Conservation (phyloP, 2,329 filamentous ascomycete genomes). For the Tolypocladium sp. region DNA sequence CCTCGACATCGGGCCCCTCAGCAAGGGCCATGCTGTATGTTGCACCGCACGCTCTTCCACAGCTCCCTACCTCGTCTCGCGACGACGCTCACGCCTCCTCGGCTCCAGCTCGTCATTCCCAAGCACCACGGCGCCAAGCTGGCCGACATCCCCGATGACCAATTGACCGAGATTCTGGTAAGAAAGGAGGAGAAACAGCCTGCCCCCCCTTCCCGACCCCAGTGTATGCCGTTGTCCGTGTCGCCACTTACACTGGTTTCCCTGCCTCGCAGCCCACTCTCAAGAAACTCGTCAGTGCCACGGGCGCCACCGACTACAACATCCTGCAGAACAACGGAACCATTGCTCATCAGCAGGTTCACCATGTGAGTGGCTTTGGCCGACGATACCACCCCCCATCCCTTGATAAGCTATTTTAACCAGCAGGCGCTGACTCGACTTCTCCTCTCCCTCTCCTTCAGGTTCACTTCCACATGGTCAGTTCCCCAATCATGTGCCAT, state of each 20-base stretch:
- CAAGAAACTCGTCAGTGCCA: conserved; percentile 76
- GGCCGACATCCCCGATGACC: conserved; percentile 83
- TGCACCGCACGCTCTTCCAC: background rate
- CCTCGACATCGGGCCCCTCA: conserved; percentile 88
- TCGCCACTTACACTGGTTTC: background rate
- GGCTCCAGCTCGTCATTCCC: conserved; percentile 79
- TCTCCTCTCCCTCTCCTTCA: conserved; percentile 18
- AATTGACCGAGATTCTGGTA: conserved; percentile 73
- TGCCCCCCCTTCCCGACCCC: background rate
- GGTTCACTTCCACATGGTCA: conserved; percentile 91
- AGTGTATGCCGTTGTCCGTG: background rate
- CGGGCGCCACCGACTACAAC: conserved; percentile 76
- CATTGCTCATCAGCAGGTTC: conserved; percentile 84
- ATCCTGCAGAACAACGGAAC: conserved; percentile 92
- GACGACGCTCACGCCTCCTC: background rate
- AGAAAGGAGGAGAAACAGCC: background rate
- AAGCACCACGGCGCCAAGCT: conserved; percentile 92
- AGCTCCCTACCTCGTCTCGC: background rate
- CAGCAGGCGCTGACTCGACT: background rate
- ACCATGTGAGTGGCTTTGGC: conserved; percentile 56
- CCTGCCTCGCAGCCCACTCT: conserved; percentile 32
- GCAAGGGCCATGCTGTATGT: conserved; percentile 78
- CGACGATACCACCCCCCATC: background rate
- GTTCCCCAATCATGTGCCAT: conserved; percentile 9
- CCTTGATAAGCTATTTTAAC: background rate